Evolutionary conservation across 768 basidiomycete species (phyloP).

Genomic region (Tricholoma terreum): DNA sequence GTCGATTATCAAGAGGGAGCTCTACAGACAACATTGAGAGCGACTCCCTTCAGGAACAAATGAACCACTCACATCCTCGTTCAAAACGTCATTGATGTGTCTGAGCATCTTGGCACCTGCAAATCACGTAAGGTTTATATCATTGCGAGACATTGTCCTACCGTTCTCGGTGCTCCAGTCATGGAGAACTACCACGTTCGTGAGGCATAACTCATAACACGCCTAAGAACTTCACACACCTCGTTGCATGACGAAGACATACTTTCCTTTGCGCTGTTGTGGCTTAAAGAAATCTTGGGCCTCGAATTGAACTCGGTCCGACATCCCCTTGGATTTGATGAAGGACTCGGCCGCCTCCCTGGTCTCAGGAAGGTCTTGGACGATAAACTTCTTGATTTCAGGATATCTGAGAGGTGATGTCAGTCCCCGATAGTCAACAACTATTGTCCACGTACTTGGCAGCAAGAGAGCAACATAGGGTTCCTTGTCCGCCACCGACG

Average conservation of each 20-base stretch:
- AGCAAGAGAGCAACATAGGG: conserved; percentile 36
- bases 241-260: conserved; percentile 37
- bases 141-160: background rate
- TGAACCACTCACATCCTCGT: conserved; percentile 24
- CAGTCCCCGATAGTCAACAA: background rate
- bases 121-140: background rate
- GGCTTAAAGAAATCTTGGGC: conserved; percentile 39
- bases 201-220: background rate
- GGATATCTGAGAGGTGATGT: conserved; percentile 26
- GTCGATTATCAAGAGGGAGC: conserved; percentile 35
- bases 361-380: conserved; percentile 36
- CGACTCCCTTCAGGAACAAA: background rate
- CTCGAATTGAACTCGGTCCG: conserved; percentile 33
- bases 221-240: conserved; percentile 16
- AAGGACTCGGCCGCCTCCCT: conserved; percentile 32
- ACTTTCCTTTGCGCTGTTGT: conserved; percentile 38
- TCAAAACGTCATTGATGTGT: conserved; percentile 33
- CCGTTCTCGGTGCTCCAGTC: conserved; percentile 37
- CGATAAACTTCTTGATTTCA: conserved; percentile 35
- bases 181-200: conserved; percentile 28
- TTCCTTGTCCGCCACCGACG: conserved; percentile 40
- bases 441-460: conserved; percentile 22
- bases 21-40: conserved; percentile 17
- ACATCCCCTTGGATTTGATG: conserved; percentile 31
- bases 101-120: conserved; percentile 33